Conservation (phyloP, 1,284 basidiomycete genomes). For the Cryptococcus depauperatus region DNA sequence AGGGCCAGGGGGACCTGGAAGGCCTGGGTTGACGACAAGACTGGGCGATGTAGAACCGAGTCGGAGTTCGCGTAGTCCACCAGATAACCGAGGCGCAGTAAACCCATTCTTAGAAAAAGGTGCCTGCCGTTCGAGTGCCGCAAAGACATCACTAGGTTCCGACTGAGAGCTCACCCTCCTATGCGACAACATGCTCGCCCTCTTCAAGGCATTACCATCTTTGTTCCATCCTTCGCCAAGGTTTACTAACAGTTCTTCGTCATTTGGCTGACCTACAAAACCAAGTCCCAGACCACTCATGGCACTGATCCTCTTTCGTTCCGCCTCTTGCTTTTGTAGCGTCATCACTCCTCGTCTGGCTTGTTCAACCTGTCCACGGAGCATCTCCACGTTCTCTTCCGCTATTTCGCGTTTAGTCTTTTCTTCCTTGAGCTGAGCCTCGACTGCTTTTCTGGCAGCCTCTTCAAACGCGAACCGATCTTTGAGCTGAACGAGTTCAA, state of each 20-base stretch:
- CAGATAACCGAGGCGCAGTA: constrained; percentile 6
- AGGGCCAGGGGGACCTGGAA: constrained; percentile 3
- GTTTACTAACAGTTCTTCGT: constrained; percentile 1
- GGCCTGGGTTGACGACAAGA: no score
- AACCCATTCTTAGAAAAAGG: constrained; percentile 5
- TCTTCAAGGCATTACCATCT: constrained; percentile 10
- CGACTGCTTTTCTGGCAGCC: constrained; percentile 46
- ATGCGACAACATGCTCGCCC: constrained; percentile 15
- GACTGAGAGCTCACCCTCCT: constrained; percentile 18
- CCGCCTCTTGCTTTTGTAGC: constrained; percentile 60
- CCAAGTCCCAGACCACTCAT: constrained; percentile 39
- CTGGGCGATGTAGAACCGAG: constrained; percentile 17
- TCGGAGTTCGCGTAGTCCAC: constrained; percentile 36
- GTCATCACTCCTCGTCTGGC: constrained; percentile 82
- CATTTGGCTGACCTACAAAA: background rate
- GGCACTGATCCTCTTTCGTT: constrained; percentile 55
- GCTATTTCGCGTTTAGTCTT: constrained; percentile 61
- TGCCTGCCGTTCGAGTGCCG: background rate
- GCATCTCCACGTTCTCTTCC: constrained; percentile 67
- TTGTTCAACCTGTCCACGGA: constrained; percentile 82
- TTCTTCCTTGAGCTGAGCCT: constrained; percentile 56
- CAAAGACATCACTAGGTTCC: constrained; percentile 10
- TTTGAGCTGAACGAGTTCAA: constrained; percentile 33
- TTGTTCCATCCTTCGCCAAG: background rate
- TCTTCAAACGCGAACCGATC: constrained; percentile 34